Percentiles rank a stretch among this genome's conserved stretches.
phyloP scores from a whole-genome alignment of 1,139 yeast species.

The Taiozyma sp. region DNA sequence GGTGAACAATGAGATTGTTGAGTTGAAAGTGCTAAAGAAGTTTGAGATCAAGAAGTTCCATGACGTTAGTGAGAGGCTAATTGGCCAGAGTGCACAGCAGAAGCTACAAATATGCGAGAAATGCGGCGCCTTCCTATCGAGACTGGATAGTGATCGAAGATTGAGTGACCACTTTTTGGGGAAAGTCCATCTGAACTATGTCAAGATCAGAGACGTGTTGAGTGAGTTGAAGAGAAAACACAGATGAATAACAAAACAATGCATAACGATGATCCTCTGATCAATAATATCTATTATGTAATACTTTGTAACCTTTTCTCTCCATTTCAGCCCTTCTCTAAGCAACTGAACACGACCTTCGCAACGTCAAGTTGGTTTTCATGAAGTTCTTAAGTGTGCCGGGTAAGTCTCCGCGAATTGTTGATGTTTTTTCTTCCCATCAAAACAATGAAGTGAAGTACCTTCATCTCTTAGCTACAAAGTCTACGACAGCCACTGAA shows the following conservation, averaged over 20 bases:
- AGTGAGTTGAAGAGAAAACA: conserved; percentile 39
- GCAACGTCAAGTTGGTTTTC: not conserved
- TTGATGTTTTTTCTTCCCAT: not conserved
- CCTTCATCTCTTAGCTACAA: not conserved
- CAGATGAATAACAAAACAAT: conserved; percentile 16
- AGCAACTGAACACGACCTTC: not conserved
- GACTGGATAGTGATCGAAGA: conserved; percentile 84
- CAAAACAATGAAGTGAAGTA: not conserved
- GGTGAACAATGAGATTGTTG: conserved; percentile 12
- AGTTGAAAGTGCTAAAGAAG: conserved; percentile 42
- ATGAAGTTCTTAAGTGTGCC: not conserved
- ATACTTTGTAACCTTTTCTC: not conserved
- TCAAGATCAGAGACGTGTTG: conserved; percentile 64
- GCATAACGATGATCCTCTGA: not conserved
- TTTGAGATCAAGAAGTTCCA: conserved; percentile 51
- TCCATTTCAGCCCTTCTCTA: not conserved
- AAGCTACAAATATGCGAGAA: conserved; percentile 86
- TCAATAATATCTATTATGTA: not conserved
- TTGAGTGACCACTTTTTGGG: conserved; percentile 92
- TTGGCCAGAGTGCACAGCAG: conserved; percentile 84
- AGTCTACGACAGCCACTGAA: not conserved
- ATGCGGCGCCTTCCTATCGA: conserved; percentile 87
- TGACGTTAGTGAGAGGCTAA: conserved; percentile 58
- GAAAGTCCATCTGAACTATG: conserved; percentile 80
- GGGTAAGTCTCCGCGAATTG: not conserved